These are phyloP conservation scores for Candida jianshihensis DNA, from an alignment of 805 yeast species.

Conservation along the genomic window DNA sequence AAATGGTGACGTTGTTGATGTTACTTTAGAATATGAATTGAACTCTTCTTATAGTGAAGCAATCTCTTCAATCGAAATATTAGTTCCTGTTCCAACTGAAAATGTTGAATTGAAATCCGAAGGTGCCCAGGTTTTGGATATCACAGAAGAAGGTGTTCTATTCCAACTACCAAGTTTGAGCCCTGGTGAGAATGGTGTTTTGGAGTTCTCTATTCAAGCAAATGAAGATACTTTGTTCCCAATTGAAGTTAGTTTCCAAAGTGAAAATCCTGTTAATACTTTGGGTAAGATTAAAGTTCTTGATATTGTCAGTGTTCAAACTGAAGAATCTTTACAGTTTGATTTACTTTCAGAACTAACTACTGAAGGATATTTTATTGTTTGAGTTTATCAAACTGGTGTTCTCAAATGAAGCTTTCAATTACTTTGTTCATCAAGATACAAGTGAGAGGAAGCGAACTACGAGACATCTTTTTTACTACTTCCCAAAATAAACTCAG, in stretches of 20 bases:
- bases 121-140: conserved; percentile 48
- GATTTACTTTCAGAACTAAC: conserved; percentile 52
- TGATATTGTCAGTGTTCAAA: conserved; percentile 45
- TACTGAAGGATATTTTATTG: conserved; percentile 54
- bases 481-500: too few species aligned
- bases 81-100: conserved; percentile 62
- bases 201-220: conserved; percentile 72
- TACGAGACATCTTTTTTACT: too few species aligned
- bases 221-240: conserved; percentile 89
- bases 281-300: conserved; percentile 62
- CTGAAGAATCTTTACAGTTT: conserved; percentile 58
- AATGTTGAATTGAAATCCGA: conserved; percentile 46
- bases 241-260: conserved; percentile 59
- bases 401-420: too few species aligned
- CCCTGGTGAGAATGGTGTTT: conserved; percentile 56
- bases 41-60: conserved; percentile 38
- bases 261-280: conserved; percentile 40
- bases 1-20: conserved; percentile 53
- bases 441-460: too few species aligned
- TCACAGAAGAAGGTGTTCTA: conserved; percentile 62
- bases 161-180: conserved; percentile 54
- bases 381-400: conserved; percentile 20
- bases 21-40: conserved; percentile 86
- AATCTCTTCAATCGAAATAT: conserved; percentile 45
- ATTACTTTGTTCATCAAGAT: too few species aligned